Percentiles rank a stretch among this genome's conserved stretches.
These are phyloP conservation scores for Trichoderma virens DNA, from an alignment of 495 filamentous ascomycete genomes.

Conservation along the genomic window DNA sequence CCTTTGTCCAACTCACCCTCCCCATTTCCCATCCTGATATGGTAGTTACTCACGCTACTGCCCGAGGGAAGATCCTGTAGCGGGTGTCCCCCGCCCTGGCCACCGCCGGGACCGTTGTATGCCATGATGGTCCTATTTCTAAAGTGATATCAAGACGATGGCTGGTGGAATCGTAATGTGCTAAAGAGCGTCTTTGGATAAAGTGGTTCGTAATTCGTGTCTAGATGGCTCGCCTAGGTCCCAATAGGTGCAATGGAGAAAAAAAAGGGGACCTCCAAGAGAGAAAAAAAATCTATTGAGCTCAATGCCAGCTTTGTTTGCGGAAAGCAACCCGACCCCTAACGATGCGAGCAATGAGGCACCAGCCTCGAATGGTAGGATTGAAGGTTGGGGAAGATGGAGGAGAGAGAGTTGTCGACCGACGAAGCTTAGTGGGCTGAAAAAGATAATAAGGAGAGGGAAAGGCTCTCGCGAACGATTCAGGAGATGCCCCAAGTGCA, in stretches of 20 bases:
- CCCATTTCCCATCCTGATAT: conserved; percentile 13
- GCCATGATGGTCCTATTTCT: conserved; percentile 31
- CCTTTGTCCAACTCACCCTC: not conserved
- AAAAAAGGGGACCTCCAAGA: conserved; percentile 16
- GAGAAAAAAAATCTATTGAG: conserved; percentile 14
- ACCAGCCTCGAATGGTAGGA: conserved; percentile 16
- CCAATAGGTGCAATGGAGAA: conserved; percentile 7
- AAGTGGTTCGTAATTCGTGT: conserved; percentile 12
- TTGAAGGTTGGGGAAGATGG: conserved; percentile 7
- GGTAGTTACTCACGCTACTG: conserved; percentile 44
- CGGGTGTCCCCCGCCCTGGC: conserved; percentile 40
- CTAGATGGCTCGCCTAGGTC: conserved; percentile 14
- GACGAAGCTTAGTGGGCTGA: not conserved
- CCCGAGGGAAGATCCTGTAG: conserved; percentile 61
- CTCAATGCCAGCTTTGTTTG: conserved; percentile 9
- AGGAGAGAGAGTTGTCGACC: not conserved
- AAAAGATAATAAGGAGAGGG: conserved; percentile 7
- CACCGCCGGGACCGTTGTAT: conserved; percentile 28
- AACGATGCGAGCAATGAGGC: conserved; percentile 12
- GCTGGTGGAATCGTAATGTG: conserved; percentile 10
- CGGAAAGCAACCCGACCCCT: conserved; percentile 9
- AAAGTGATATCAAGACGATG: conserved; percentile 13
- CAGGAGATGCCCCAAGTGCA: conserved; percentile 5
- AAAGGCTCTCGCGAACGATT: conserved; percentile 9
- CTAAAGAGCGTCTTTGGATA: conserved; percentile 10